Conservation (phyloP, 768 basidiomycete genomes). For the Termitomyces sp. region DNA sequence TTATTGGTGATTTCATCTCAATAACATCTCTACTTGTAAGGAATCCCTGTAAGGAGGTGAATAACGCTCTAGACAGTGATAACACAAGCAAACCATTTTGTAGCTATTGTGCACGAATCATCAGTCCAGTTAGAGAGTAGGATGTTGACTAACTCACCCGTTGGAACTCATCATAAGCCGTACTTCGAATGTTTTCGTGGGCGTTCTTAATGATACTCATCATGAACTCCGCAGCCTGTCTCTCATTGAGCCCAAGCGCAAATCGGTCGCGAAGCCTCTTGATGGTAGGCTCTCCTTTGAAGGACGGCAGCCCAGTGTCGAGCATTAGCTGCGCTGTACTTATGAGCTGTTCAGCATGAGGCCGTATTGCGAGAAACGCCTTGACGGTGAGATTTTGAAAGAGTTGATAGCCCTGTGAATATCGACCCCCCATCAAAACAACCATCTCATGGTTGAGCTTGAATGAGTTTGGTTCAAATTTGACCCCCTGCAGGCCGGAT, state of each 20-base stretch:
- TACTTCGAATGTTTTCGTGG: slow-evolving; percentile 90
- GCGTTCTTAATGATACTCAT: slow-evolving; percentile 84
- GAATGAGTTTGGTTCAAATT: slow-evolving; percentile 98
- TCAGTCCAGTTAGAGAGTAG: not conserved
- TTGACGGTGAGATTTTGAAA: slow-evolving; percentile 94
- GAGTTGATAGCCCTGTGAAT: slow-evolving; percentile 90
- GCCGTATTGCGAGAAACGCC: slow-evolving; percentile 95
- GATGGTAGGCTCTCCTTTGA: slow-evolving; percentile 95
- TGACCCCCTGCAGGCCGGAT: slow-evolving; percentile 66
- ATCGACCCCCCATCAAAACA: slow-evolving; percentile 90
- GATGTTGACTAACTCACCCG: slow-evolving; percentile 43
- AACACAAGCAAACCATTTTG: slow-evolving; percentile 31
- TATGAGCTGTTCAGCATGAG: slow-evolving; percentile 86
- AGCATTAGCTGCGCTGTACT: slow-evolving; percentile 91
- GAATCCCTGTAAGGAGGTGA: slow-evolving; percentile 28
- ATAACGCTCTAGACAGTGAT: not conserved
- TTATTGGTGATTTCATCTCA: not conserved
- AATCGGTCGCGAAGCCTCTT: slow-evolving; percentile 84
- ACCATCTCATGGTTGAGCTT: slow-evolving; percentile 99
- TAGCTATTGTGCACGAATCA: slow-evolving; percentile 17
- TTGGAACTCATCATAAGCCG: slow-evolving; percentile 95
- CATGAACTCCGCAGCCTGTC: slow-evolving; percentile 94
- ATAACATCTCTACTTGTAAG: slow-evolving; percentile 31
- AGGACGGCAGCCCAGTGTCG: slow-evolving; percentile 89
- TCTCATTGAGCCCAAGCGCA: slow-evolving; percentile 73